Percentiles rank a stretch among this genome's conserved stretches.
Conservation (phyloP, 352 stramenopile genomes). For the Phytophthora lateralis region DNA sequence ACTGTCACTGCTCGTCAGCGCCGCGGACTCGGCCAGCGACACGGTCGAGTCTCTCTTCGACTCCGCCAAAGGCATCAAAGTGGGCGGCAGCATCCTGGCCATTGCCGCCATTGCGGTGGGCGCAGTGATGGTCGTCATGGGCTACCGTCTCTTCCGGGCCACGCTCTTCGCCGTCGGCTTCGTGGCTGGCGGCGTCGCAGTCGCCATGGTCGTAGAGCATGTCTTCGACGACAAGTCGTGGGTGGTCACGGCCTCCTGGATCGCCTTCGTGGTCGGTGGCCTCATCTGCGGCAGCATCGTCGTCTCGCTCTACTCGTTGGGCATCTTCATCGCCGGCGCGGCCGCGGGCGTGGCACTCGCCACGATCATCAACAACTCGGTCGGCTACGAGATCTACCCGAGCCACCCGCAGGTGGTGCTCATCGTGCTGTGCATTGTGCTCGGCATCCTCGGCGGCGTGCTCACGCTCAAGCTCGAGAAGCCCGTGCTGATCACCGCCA, state of each 20-base stretch:
- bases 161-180: constrained; percentile 66
- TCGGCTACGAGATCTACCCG: constrained; percentile 62
- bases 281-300: constrained; percentile 53
- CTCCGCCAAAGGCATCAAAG: constrained; percentile 40
- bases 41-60: constrained; percentile 52
- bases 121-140: constrained; percentile 39
- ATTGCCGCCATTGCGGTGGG: constrained; percentile 41
- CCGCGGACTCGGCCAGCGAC: constrained; percentile 34
- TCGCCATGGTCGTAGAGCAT: constrained; percentile 48
- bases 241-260: constrained; percentile 61
- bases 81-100: constrained; percentile 44
- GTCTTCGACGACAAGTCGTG: constrained; percentile 53
- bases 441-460: constrained; percentile 47
- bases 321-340: constrained; percentile 64
- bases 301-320: constrained; percentile 51
- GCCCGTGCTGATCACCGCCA: constrained; percentile 56
- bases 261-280: constrained; percentile 59
- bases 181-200: constrained; percentile 46
- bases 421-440: constrained; percentile 47
- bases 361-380: constrained; percentile 55
- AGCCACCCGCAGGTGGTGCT: constrained; percentile 53
- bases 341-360: constrained; percentile 57
- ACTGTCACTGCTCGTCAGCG: constrained; percentile 12
- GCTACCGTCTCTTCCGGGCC: constrained; percentile 67
- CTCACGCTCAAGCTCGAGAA: constrained; percentile 58